phyloP scores from a whole-genome alignment of 495 filamentous ascomycete species.

The Mytilinidion resinicola region DNA sequence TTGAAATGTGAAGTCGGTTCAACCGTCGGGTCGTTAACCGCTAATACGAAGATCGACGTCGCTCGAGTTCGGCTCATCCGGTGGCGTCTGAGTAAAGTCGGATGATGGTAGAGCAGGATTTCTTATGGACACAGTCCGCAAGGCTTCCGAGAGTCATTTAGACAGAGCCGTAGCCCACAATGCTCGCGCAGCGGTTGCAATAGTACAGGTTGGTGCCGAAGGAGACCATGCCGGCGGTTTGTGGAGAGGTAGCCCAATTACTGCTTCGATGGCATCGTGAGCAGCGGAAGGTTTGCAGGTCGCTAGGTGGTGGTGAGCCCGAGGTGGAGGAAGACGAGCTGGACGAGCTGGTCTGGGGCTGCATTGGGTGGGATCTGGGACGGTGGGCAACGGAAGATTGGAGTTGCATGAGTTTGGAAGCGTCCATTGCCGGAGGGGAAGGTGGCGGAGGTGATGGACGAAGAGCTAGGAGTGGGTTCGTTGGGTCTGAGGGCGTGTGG shows the following conservation, averaged over 20 bases:
- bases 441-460: not conserved
- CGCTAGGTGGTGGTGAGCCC: not conserved
- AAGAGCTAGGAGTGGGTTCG: slow-evolving; percentile 20
- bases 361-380: slow-evolving; percentile 15
- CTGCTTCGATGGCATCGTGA: slow-evolving; percentile 23
- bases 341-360: not conserved
- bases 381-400: slow-evolving; percentile 25
- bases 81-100: too few species aligned
- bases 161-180: slow-evolving; percentile 22
- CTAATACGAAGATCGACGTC: too few species aligned
- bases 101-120: too few species aligned
- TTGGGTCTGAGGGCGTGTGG: slow-evolving; percentile 12
- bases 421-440: slow-evolving; percentile 10
- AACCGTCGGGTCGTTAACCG: too few species aligned
- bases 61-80: too few species aligned
- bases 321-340: slow-evolving; percentile 6
- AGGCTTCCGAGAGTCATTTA: not conserved
- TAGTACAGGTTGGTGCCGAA: slow-evolving; percentile 29
- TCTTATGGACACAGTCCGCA: too few species aligned
- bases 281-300: slow-evolving; percentile 16
- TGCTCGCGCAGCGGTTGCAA: slow-evolving; percentile 26
- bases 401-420: slow-evolving; percentile 26
- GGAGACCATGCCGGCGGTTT: slow-evolving; percentile 15
- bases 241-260: not conserved
- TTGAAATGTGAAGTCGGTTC: too few species aligned